Evolutionary conservation across 1,284 basidiomycete genomes (phyloP).

Genomic region (Austroboletus olivaceoglutinosus): DNA sequence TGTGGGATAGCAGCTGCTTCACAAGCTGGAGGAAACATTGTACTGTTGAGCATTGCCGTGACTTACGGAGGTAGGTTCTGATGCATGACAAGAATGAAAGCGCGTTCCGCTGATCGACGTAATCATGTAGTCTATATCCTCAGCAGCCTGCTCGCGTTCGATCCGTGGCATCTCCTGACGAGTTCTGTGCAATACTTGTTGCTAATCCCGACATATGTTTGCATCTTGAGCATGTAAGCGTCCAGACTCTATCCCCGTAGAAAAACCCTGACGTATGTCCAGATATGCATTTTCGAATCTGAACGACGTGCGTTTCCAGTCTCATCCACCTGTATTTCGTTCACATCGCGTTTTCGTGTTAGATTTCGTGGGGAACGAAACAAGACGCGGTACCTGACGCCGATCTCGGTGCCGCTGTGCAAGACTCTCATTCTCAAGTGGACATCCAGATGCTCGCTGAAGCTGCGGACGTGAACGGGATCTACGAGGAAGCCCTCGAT

Average conservation of each 20-base stretch:
- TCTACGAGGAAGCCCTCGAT: conserved; percentile 86
- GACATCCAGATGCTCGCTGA: conserved; percentile 88
- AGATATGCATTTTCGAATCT: conserved; percentile 82
- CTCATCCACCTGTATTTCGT: neutral
- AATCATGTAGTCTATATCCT: conserved; percentile 59
- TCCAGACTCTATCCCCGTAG: neutral
- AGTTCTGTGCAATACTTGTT: conserved; percentile 89
- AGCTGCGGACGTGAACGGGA: conserved; percentile 82
- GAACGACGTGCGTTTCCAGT: conserved; percentile 55
- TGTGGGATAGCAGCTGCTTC: conserved; percentile 71
- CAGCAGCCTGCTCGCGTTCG: conserved; percentile 83
- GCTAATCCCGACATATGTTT: conserved; percentile 86
- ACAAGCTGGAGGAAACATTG: conserved; percentile 62
- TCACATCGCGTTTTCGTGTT: conserved; percentile 3
- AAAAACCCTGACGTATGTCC: conserved; percentile 1
- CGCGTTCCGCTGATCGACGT: conserved; percentile 2
- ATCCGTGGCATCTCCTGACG: conserved; percentile 93
- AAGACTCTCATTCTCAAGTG: conserved; percentile 77
- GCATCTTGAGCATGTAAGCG: conserved; percentile 79
- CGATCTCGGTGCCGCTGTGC: conserved; percentile 79
- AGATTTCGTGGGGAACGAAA: conserved; percentile 93
- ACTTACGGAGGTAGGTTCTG: conserved; percentile 74
- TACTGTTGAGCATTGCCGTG: conserved; percentile 81
- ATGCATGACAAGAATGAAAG: neutral
- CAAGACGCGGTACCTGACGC: conserved; percentile 67